phyloP scores from a whole-genome alignment of 1,284 basidiomycete species.

The Rhodotorula sp. region DNA sequence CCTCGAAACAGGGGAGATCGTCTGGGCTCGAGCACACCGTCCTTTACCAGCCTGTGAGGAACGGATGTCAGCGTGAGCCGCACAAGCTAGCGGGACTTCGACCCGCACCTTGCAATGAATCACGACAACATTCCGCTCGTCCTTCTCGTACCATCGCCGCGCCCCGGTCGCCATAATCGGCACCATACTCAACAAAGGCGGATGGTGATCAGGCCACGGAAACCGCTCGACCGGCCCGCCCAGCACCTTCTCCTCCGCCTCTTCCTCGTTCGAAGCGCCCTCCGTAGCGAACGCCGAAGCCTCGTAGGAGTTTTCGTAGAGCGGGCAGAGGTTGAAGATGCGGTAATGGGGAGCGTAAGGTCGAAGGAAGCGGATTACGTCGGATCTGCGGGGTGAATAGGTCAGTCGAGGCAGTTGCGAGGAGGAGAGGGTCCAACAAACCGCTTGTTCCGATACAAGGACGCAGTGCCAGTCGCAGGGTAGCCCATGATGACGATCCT shows the following conservation, averaged over 20 bases:
- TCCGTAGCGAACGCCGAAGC: constrained; percentile 53
- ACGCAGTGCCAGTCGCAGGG: constrained; percentile 74
- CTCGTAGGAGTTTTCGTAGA: constrained; percentile 53
- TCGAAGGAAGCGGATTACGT: constrained; percentile 74
- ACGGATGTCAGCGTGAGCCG: background rate
- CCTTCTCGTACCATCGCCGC: constrained; percentile 68
- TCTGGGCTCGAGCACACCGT: constrained; percentile 3
- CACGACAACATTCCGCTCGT: constrained; percentile 68
- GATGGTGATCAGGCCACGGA: constrained; percentile 48
- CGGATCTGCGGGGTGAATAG: constrained; percentile 50
- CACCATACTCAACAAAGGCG: constrained; percentile 76
- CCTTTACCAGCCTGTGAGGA: constrained; percentile 35
- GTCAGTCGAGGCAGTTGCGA: background rate
- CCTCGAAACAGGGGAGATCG: no score
- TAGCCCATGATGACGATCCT: constrained; percentile 78
- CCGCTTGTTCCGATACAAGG: constrained; percentile 74
- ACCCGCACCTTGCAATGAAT: constrained; percentile 69
- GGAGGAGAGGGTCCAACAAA: background rate
- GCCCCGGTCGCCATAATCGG: constrained; percentile 75
- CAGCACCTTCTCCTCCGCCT: background rate
- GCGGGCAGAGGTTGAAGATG: constrained; percentile 70
- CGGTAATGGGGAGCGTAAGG: constrained; percentile 73
- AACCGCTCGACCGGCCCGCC: constrained; percentile 54
- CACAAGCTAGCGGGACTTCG: background rate
- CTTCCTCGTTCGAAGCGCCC: constrained; percentile 49